These are phyloP conservation scores for Talaromyces sp. DNA, from an alignment of 2,329 filamentous ascomycete genomes.

Conservation along the genomic window DNA sequence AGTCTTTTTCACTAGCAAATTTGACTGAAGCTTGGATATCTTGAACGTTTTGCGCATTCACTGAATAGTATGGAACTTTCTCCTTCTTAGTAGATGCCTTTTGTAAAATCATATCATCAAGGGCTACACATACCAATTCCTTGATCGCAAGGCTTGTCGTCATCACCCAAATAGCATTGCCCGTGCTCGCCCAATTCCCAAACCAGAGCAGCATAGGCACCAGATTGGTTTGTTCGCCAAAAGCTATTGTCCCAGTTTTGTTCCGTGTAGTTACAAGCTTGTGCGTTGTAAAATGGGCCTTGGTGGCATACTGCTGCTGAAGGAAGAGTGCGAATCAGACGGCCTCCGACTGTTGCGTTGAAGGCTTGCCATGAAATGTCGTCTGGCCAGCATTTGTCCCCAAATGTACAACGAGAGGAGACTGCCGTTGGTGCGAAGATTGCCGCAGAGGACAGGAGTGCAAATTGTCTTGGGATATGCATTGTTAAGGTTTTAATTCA, in stretches of 20 bases:
- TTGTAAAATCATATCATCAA: constrained; percentile 16
- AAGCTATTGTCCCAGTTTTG: constrained; percentile 1
- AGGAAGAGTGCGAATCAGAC: neutral
- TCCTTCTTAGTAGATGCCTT: constrained; percentile 16
- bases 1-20: constrained; percentile 45
- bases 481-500: neutral
- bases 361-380: neutral
- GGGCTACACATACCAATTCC: constrained; percentile 41
- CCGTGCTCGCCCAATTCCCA: neutral
- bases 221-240: neutral
- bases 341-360: neutral
- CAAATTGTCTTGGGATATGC: neutral
- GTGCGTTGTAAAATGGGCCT: neutral
- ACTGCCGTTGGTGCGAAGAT: neutral
- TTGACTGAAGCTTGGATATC: constrained; percentile 22
- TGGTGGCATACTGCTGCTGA: neutral
- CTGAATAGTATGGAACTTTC: constrained; percentile 25
- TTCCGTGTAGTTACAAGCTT: neutral
- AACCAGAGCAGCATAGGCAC: neutral
- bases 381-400: constrained; percentile 2
- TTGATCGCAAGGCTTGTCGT: constrained; percentile 21
- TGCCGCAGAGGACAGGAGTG: neutral
- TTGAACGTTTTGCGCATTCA: constrained; percentile 25
- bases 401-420: neutral
- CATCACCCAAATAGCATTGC: constrained; percentile 1